Percentiles rank a stretch among this genome's conserved stretches.
These are phyloP conservation scores for Cetradonia linearis DNA, from an alignment of 495 filamentous ascomycete species.

Conservation along the genomic window DNA sequence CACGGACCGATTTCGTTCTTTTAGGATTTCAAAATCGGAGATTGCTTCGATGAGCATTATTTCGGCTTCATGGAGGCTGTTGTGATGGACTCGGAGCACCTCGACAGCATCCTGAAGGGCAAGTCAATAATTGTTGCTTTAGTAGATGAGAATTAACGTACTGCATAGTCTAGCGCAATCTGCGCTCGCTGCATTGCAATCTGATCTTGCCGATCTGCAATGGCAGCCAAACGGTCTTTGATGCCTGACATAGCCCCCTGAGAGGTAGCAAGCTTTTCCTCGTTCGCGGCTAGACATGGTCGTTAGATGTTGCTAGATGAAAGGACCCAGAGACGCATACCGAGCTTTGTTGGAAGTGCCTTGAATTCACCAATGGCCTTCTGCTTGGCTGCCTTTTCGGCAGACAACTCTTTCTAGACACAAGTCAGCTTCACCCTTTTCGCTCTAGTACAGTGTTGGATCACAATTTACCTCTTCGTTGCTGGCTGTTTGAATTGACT, in stretches of 20 bases:
- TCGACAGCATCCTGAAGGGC: slow-evolving; percentile 43
- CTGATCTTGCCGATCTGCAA: slow-evolving; percentile 45
- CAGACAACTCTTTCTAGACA: slow-evolving; percentile 36
- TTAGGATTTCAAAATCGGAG: slow-evolving; percentile 62
- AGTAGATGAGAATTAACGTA: slow-evolving; percentile 27
- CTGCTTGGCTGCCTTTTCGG: slow-evolving; percentile 49
- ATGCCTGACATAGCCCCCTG: slow-evolving; percentile 36
- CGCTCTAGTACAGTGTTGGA: neutral
- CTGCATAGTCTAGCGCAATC: slow-evolving; percentile 53
- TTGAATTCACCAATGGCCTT: slow-evolving; percentile 49
- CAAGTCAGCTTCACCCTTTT: slow-evolving; percentile 21
- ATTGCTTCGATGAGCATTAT: slow-evolving; percentile 64
- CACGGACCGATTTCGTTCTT: slow-evolving; percentile 50
- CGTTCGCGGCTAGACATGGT: slow-evolving; percentile 38
- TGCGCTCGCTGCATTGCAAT: slow-evolving; percentile 52
- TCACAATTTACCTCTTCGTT: slow-evolving; percentile 34
- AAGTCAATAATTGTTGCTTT: neutral
- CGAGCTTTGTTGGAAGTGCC: slow-evolving; percentile 58
- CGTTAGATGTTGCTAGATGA: neutral
- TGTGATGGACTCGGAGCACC: slow-evolving; percentile 46
- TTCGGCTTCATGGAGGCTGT: slow-evolving; percentile 55
- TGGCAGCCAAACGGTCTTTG: slow-evolving; percentile 31
- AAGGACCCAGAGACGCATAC: slow-evolving; percentile 34
- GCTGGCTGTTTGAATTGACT: slow-evolving; percentile 18
- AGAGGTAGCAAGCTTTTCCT: slow-evolving; percentile 38